phyloP scores from a whole-genome alignment of 495 filamentous ascomycete species.

The Chaetomium fimeti region DNA sequence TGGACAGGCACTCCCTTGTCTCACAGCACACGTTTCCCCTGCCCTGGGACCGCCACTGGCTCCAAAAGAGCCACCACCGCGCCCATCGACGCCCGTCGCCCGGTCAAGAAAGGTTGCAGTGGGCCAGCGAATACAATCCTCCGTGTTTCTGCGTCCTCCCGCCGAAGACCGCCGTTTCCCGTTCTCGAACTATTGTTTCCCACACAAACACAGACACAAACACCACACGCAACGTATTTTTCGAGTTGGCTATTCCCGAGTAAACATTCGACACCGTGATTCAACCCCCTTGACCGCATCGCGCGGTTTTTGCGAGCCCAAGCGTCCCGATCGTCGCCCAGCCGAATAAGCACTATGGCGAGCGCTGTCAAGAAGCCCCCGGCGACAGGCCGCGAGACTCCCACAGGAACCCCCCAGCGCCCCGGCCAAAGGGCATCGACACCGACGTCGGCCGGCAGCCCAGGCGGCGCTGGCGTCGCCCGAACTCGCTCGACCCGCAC shows the following conservation, averaged over 20 bases:
- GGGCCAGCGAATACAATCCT: slow-evolving; percentile 25
- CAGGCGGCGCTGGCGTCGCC: slow-evolving; percentile 37
- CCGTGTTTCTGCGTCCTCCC: not conserved
- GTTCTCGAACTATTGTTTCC: not conserved
- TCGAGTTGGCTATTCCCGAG: not conserved
- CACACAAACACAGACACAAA: slow-evolving; percentile 3
- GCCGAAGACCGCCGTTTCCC: slow-evolving; percentile 14
- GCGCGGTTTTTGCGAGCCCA: slow-evolving; percentile 9
- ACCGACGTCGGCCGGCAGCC: slow-evolving; percentile 36
- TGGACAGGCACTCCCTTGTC: slow-evolving; percentile 15
- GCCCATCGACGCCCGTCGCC: slow-evolving; percentile 6
- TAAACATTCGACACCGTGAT: not conserved
- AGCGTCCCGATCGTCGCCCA: slow-evolving; percentile 4
- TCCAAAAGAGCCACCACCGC: slow-evolving; percentile 2
- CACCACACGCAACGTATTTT: slow-evolving; percentile 2
- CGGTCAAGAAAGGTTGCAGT: slow-evolving; percentile 17
- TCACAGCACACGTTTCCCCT: slow-evolving; percentile 9
- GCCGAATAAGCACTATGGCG: slow-evolving; percentile 31
- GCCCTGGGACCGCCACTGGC: slow-evolving; percentile 8
- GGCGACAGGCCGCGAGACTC: slow-evolving; percentile 41
- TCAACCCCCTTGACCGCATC: not conserved
- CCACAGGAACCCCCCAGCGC: slow-evolving; percentile 36
- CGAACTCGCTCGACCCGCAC: slow-evolving; percentile 52
- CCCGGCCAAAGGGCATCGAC: slow-evolving; percentile 40
- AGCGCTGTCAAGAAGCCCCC: slow-evolving; percentile 47